Conservation (phyloP, 2,329 filamentous ascomycete genomes). For the Pseudopithomyces chartarum region DNA sequence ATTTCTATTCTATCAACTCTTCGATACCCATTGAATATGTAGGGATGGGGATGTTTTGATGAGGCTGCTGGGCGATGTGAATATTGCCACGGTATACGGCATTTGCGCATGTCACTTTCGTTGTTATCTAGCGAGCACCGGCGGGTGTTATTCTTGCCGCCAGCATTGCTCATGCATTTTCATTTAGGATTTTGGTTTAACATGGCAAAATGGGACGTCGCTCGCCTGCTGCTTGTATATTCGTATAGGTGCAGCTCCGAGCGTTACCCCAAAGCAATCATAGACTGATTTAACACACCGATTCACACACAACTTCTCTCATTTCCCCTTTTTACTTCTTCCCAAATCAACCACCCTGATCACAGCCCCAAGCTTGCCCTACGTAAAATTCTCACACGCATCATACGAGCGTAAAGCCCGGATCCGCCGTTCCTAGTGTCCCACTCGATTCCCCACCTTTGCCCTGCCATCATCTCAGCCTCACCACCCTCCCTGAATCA, state of each 20-base stretch:
- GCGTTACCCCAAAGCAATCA: background rate
- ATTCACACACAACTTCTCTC: no score
- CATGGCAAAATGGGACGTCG: background rate
- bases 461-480: background rate
- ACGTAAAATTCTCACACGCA: background rate
- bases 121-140: slow-evolving; percentile 3
- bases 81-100: slow-evolving; percentile 3
- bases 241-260: slow-evolving; percentile 1
- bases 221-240: slow-evolving; percentile 9
- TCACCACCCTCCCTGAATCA: background rate
- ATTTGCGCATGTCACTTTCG: slow-evolving; percentile 5
- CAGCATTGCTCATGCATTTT: slow-evolving; percentile 17
- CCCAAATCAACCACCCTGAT: no score
- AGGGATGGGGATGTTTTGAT: background rate
- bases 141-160: slow-evolving; percentile 4
- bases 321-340: no score
- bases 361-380: no score
- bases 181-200: slow-evolving; percentile 6
- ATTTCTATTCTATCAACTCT: slow-evolving; percentile 4
- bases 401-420: background rate
- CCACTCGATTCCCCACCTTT: background rate
- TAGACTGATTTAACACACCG: no score
- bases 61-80: background rate
- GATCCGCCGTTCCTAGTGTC: background rate
- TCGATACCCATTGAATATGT: slow-evolving; percentile 34